Evolutionary conservation across 345 rosid genomes (phyloP).

Genomic region (Lenwebbia sp.): DNA sequence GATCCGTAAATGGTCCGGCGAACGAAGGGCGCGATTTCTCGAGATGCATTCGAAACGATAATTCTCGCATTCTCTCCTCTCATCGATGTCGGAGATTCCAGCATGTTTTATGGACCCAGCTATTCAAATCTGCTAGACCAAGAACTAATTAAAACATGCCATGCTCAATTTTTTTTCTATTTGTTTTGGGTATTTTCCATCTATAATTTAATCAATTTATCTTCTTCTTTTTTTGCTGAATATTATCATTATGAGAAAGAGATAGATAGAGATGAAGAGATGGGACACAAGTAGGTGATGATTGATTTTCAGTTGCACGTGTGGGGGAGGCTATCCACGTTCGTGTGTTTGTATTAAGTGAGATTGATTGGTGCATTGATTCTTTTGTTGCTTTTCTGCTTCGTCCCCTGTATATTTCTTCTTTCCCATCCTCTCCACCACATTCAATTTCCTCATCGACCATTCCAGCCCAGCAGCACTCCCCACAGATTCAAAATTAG

Average conservation of each 20-base stretch:
- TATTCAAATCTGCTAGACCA: background rate
- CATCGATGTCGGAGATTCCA: background rate
- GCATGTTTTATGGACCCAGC: background rate
- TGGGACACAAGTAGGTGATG: background rate
- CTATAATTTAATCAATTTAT: background rate
- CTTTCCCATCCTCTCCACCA: background rate
- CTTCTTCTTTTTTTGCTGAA: background rate
- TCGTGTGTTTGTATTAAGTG: constrained; percentile 35
- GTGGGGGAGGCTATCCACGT: constrained; percentile 50
- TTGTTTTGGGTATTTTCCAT: no score
- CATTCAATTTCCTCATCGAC: background rate
- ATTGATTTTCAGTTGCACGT: constrained; percentile 58
- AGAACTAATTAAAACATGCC: background rate
- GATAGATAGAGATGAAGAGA: background rate
- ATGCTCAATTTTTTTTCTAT: background rate
- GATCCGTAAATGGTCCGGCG: background rate
- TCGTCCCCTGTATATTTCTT: background rate
- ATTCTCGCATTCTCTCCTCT: background rate
- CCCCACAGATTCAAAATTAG: background rate
- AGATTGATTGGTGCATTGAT: constrained; percentile 20
- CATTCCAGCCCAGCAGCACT: background rate
- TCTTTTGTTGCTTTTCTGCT: background rate
- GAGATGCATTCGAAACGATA: background rate
- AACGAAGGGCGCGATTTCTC: background rate
- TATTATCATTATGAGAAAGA: background rate